Percentiles rank a stretch among this genome's conserved stretches.
These are phyloP conservation scores for Zychaea mexicana DNA, from an alignment of 371 early-diverging fungal genomes.

Conservation along the genomic window DNA sequence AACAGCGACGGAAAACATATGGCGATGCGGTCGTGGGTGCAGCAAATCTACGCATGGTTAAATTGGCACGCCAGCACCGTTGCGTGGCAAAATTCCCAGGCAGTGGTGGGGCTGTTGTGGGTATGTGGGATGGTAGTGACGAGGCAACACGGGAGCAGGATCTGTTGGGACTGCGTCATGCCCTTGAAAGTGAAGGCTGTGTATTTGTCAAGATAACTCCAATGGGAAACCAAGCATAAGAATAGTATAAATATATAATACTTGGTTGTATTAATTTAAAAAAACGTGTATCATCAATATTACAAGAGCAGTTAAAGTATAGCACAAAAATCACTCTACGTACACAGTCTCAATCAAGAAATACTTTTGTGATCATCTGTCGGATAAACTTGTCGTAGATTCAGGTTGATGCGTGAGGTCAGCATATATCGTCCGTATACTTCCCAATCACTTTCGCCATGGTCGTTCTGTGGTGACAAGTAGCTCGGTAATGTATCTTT, in stretches of 20 bases:
- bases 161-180: conserved; percentile 30
- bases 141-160: conserved; percentile 18
- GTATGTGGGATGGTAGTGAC: conserved; percentile 42
- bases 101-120: conserved; percentile 57
- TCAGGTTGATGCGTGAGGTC: conserved; percentile 72
- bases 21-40: conserved; percentile 50
- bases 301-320: too few relatives aligned
- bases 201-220: conserved; percentile 41
- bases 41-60: conserved; percentile 52
- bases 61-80: conserved; percentile 39
- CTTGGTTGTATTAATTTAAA: too few relatives aligned
- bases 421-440: conserved; percentile 59
- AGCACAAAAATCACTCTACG: too few relatives aligned
- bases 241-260: too few relatives aligned
- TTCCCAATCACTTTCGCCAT: conserved; percentile 53
- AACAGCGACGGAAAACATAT: conserved; percentile 48
- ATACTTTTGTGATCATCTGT: too few relatives aligned
- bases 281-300: too few relatives aligned
- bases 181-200: conserved; percentile 46
- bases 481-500: conserved; percentile 66
- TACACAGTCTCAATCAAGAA: too few relatives aligned
- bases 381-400: conserved; percentile 73
- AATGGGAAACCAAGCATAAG: not conserved
- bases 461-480: conserved; percentile 31
- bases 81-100: conserved; percentile 59